phyloP scores from a whole-genome alignment of 148 eudicot genomes.

The Chenopodium berlandieri region DNA sequence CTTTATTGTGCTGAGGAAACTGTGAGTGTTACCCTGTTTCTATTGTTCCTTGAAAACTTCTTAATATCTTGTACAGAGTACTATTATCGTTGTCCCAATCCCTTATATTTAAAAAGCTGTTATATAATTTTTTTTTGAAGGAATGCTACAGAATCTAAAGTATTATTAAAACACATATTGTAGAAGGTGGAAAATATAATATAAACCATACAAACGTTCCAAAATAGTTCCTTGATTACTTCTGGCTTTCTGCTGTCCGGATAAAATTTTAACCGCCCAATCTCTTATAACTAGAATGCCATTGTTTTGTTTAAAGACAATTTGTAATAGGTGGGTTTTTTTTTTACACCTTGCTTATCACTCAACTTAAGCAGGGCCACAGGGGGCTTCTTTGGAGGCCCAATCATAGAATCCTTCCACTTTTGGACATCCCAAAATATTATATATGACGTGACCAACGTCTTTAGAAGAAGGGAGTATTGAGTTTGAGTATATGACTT shows the following conservation, averaged over 20 bases:
- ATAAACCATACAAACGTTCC: no score
- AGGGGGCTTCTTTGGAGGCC: neutral
- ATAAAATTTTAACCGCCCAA: neutral
- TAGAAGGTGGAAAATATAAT: no score
- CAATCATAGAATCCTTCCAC: neutral
- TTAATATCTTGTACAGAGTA: neutral
- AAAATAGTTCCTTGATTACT: no score
- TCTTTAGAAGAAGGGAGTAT: neutral
- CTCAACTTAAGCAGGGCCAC: neutral
- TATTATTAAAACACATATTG: no score
- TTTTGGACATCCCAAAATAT: neutral
- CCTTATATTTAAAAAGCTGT: neutral
- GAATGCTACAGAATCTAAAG: no score
- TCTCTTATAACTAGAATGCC: neutral
- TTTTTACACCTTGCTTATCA: neutral
- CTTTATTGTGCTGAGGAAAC: conserved; percentile 95
- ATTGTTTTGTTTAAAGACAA: neutral
- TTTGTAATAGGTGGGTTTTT: neutral
- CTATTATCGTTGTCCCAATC: neutral
- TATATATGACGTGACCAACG: no score
- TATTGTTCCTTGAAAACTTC: neutral
- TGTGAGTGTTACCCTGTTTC: conserved; percentile 36
- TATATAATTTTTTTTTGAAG: neutral
- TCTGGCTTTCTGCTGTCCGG: no score
- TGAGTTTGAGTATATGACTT: no score